Evolutionary conservation across 2,329 filamentous ascomycete genomes (phyloP).

Genomic region (Calonectria hongkongensis): DNA sequence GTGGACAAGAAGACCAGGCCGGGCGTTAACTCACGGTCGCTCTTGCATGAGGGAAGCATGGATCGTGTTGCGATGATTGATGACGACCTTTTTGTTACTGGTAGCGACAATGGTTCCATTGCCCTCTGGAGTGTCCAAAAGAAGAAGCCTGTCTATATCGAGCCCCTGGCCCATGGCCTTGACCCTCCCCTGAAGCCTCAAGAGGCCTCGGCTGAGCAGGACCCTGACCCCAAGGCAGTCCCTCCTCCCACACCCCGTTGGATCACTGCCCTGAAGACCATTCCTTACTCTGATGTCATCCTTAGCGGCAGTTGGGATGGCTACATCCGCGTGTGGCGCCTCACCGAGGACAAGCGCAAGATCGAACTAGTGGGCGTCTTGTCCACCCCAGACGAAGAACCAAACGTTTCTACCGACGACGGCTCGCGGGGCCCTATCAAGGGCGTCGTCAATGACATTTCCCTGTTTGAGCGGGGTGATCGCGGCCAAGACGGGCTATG

Average conservation of each 20-base stretch:
- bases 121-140: constrained; percentile 92
- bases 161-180: constrained; percentile 88
- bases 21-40: constrained; percentile 68
- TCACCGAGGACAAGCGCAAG: constrained; percentile 87
- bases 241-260: constrained; percentile 84
- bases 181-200: constrained; percentile 82
- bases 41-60: constrained; percentile 87
- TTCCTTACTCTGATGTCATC: constrained; percentile 93
- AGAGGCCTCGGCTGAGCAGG: constrained; percentile 82
- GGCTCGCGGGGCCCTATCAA: constrained; percentile 67
- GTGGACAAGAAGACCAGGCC: constrained; percentile 70
- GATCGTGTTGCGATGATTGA: constrained; percentile 94
- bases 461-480: constrained; percentile 89
- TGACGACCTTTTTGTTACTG: constrained; percentile 92
- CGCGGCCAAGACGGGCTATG: constrained; percentile 85
- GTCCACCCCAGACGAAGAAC: constrained; percentile 61
- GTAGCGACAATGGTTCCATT: constrained; percentile 91
- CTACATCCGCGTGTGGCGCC: constrained; percentile 87
- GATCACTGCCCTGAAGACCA: constrained; percentile 90
- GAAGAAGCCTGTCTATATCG: constrained; percentile 92
- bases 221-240: constrained; percentile 76
- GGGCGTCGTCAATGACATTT: constrained; percentile 92
- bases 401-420: constrained; percentile 53
- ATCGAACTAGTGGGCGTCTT: constrained; percentile 84
- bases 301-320: constrained; percentile 96